Base-by-base conservation (phyloP, 2,329 filamentous ascomycete genomes). In the Ophiostoma piceae region DNA sequence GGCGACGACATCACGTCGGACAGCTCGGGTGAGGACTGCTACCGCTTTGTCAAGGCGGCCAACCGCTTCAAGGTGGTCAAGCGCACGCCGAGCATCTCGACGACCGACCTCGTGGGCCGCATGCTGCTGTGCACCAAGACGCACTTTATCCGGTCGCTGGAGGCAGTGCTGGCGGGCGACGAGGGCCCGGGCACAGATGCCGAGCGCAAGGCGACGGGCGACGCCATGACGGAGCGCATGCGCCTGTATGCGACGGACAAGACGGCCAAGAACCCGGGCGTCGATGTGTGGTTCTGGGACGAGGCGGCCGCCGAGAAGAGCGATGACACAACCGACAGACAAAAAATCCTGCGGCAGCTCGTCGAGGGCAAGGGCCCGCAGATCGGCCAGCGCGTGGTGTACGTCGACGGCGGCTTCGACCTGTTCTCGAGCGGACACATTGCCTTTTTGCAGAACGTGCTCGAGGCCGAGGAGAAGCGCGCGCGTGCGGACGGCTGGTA, bases 391-490 rank as follows among this genome's bases (percentile, higher is more conserved):
- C 85, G 91, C 11, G 85, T 99, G 41, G 88, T 97, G 64, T 99
- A 99, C 77, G 94, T 98, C 8, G 95, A 99, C 74, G 95, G 95
- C 66, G 95, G 94, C 0, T 99, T 96, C 79, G 95, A 99, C 77
- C 85, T 99, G 29, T 99, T 99, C 80, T 97, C 92, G 0, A 96
- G 92, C 67, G 95, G 95, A 0, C 95, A 99, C 78, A 98, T 99
- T 75, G 94, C 96, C 78, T 99, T 99, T 75, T 84, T 99, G 69
- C 88, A 90, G 66, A 85, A 87, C 57, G 94, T 99, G 2, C 84
- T 90, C 9, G 82, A 89, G 73, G 83, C 85, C 0, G 94, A 98
- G 79, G 87, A 92, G 75, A 83, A 86, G 69, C 82, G 89, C 67
- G 93, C 89, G 5, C 82, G 81, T 66, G 78, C 85, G 65, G 84